Evolutionary conservation across 768 basidiomycete genomes (phyloP).

Genomic region (Boletellus emodensis): DNA sequence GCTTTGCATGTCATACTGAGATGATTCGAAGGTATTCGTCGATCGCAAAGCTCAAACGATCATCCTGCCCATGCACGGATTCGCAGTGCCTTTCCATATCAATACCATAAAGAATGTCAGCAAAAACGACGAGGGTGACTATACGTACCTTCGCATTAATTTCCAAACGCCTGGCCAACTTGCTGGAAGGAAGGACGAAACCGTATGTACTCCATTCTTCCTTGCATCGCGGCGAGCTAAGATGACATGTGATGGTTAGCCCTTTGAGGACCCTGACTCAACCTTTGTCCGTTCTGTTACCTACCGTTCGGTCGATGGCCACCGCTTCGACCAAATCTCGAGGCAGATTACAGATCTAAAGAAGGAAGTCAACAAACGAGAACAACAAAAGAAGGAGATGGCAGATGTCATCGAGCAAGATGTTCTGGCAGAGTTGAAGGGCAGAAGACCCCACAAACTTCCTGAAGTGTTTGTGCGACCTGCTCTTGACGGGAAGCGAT

Average conservation of each 20-base stretch:
- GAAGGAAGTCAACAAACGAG: conserved; percentile 95
- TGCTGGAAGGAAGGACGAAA: conserved; percentile 98
- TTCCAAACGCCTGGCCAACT: conserved; percentile 98
- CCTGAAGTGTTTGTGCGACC: conserved; percentile 93
- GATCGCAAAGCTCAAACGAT: conserved; percentile 90
- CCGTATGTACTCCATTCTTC: conserved; percentile 44
- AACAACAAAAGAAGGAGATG: conserved; percentile 97
- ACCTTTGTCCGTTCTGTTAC: conserved; percentile 95
- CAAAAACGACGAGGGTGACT: conserved; percentile 96
- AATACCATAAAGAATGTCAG: conserved; percentile 97
- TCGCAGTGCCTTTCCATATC: conserved; percentile 96
- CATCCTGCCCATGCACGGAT: conserved; percentile 90
- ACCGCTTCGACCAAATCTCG: conserved; percentile 83
- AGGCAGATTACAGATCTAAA: conserved; percentile 94
- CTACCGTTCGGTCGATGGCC: conserved; percentile 85
- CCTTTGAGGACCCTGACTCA: conserved; percentile 94
- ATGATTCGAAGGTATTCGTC: conserved; percentile 65
- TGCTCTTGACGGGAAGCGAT: conserved; percentile 88
- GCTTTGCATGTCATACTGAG: conserved; percentile 5
- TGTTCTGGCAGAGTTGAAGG: conserved; percentile 81
- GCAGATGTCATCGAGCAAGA: conserved; percentile 98
- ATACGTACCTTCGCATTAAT: conserved; percentile 92
- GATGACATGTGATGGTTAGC: conserved; percentile 39
- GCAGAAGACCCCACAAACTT: conserved; percentile 79
- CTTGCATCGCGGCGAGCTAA: conserved; percentile 3